These are phyloP conservation scores for Neurospora discreta DNA, from an alignment of 495 filamentous ascomycete species.

Conservation along the genomic window DNA sequence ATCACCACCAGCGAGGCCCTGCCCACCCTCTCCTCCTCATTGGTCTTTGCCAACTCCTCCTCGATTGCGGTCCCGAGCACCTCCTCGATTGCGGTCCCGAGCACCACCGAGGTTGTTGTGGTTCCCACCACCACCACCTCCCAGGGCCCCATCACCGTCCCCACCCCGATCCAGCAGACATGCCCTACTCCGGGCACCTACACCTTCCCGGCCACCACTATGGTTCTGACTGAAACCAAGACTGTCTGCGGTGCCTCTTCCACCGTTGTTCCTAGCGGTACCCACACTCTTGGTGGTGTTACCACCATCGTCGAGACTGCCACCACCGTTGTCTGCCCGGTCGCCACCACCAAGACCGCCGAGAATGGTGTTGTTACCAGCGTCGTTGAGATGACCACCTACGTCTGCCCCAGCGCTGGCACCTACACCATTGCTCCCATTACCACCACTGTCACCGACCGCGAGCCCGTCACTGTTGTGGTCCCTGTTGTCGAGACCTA, in stretches of 20 bases:
- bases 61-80: conserved; percentile 4
- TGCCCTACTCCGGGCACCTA: conserved; percentile 65
- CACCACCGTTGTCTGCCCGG: conserved; percentile 65
- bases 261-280: conserved; percentile 52
- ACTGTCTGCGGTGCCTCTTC: conserved; percentile 56
- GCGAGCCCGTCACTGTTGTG: conserved; percentile 42
- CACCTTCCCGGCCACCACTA: conserved; percentile 68
- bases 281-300: conserved; percentile 64
- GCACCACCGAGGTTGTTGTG: conserved; percentile 7
- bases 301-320: conserved; percentile 59
- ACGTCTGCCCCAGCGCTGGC: conserved; percentile 66
- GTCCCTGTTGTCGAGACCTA: conserved; percentile 57
- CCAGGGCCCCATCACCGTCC: conserved; percentile 35
- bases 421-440: conserved; percentile 71
- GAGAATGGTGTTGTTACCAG: conserved; percentile 54
- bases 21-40: background rate
- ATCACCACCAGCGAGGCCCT: background rate
- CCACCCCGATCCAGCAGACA: conserved; percentile 54
- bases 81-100: conserved; percentile 3
- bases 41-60: background rate
- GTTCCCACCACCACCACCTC: conserved; percentile 17
- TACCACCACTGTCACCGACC: conserved; percentile 46
- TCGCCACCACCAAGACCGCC: conserved; percentile 50
- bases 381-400: conserved; percentile 61
- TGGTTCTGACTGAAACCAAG: conserved; percentile 54